Percentiles rank a stretch among this genome's conserved stretches.
Conservation (phyloP, 1,284 basidiomycete species). For the Lentinula novae-zelandiae region DNA sequence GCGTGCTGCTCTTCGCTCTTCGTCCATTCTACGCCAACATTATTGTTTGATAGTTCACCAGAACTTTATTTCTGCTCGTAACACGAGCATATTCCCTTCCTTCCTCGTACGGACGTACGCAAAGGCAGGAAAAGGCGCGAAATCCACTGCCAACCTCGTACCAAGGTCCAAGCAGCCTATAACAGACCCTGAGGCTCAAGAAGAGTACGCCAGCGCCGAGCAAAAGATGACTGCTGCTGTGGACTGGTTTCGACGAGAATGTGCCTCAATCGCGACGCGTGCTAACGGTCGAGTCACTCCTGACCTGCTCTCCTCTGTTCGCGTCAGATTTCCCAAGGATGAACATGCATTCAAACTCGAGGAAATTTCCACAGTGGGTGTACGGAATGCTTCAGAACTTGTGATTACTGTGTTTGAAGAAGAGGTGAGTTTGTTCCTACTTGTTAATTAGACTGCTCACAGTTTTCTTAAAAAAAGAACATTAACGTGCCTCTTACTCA, state of each 20-base stretch:
- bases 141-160: slow-evolving; percentile 48
- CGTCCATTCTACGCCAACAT: neutral
- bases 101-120: neutral
- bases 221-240: slow-evolving; percentile 58
- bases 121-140: slow-evolving; percentile 24
- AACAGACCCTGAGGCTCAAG: slow-evolving; percentile 41
- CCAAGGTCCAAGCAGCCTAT: slow-evolving; percentile 58
- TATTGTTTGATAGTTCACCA: neutral
- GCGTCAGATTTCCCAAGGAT: slow-evolving; percentile 46
- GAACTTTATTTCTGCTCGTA: neutral
- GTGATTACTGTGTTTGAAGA: slow-evolving; percentile 75
- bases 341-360: slow-evolving; percentile 46
- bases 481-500: slow-evolving; percentile 19
- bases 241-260: slow-evolving; percentile 71
- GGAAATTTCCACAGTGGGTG: slow-evolving; percentile 73
- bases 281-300: slow-evolving; percentile 74
- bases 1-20: neutral
- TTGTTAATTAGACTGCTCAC: neutral
- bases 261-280: slow-evolving; percentile 62
- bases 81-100: neutral
- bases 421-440: slow-evolving; percentile 41
- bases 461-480: slow-evolving; percentile 11
- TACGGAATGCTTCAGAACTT: slow-evolving; percentile 68
- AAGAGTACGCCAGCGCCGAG: slow-evolving; percentile 58
- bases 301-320: slow-evolving; percentile 63